Percentiles rank a stretch among this genome's conserved stretches.
Evolutionary conservation across 2,329 filamentous ascomycete species (phyloP).

Genomic region (Botrytis galanthina): DNA sequence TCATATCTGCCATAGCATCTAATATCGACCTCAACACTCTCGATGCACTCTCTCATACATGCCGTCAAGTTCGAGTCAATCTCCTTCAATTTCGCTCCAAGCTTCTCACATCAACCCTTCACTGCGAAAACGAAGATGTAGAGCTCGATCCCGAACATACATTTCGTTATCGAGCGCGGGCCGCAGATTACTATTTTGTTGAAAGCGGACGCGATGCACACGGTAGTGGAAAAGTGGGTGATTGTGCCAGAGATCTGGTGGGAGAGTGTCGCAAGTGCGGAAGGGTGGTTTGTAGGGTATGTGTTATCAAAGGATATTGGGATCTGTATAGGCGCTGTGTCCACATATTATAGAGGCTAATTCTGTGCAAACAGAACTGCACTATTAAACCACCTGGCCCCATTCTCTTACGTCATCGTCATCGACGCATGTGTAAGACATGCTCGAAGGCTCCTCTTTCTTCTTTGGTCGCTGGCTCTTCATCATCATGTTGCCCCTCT

Average conservation of each 20-base stretch:
- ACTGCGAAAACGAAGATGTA: constrained; percentile 69
- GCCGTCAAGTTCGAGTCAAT: constrained; percentile 73
- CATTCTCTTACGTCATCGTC: constrained; percentile 65
- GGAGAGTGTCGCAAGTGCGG: constrained; percentile 76
- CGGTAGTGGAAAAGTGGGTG: constrained; percentile 66
- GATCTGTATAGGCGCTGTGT: neutral
- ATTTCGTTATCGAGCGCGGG: constrained; percentile 56
- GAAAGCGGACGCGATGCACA: constrained; percentile 46
- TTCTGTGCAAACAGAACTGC: constrained; percentile 66
- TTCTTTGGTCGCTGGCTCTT: constrained; percentile 41
- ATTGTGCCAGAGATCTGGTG: constrained; percentile 86
- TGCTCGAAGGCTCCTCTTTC: constrained; percentile 72
- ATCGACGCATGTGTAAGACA: constrained; percentile 75
- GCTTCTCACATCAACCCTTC: constrained; percentile 72
- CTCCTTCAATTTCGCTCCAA: constrained; percentile 75
- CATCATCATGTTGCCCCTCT: neutral
- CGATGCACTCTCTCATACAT: constrained; percentile 78
- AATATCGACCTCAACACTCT: constrained; percentile 84
- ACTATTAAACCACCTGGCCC: constrained; percentile 76
- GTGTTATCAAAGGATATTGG: constrained; percentile 34
- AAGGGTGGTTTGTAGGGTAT: constrained; percentile 76
- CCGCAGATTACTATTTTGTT: constrained; percentile 59
- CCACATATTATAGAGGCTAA: constrained; percentile 1
- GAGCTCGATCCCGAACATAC: constrained; percentile 55
- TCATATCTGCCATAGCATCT: constrained; percentile 71